Evolutionary conservation across 371 early-diverging fungal genomes (phyloP), one percentile per base, ranked within the genome.

Genomic region (Mortierella sp.): DNA sequence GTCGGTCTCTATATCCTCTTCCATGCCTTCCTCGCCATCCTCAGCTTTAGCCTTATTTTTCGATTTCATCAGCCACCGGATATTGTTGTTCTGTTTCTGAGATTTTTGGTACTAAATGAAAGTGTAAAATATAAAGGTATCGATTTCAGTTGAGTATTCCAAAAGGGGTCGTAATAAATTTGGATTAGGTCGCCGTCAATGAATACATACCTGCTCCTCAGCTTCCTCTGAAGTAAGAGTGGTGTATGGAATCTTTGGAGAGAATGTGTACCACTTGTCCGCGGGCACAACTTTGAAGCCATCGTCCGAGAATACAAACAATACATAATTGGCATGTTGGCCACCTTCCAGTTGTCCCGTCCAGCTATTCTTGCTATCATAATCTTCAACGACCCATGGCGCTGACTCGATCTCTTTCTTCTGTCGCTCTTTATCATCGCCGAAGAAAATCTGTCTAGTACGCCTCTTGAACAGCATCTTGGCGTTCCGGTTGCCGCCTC

Each of bases 181-280:
- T 21, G 59, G 6, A 13, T 4, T 7, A 36, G 16, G 6, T 13
- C 57, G 11, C 9, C 28, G 8, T 57, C 15, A 38, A 59, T 19
- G n/a, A 55, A 24, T 21, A 38, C 38, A 63, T 88, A 97, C 91
- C 85, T 92, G 91, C 71, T 93, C 96, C 78, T 98, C 98, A 1
- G 97, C 98, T 86, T 99, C 97, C 69, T 98, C 98, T 22, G 93
- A 67, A 0, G 97, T 92, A 40, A 97, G 84, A 0, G 95, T 94
- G 19, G 88, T 88, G 70, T 96, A 94, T 72, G 90, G 92, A 50
- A 94, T 86, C 82, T 94, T 95, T 24, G 91, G 89, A 43, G 89
- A 88, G 68, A 99, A 98, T 79, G 94, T 95, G 87, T 98, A 98
- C 95, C 96, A 97, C 65, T 94, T 89, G 69, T 94, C 87, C 0